Evolutionary conservation across 495 filamentous ascomycete genomes (phyloP).

Genomic region (Penicillium samsonianum): DNA sequence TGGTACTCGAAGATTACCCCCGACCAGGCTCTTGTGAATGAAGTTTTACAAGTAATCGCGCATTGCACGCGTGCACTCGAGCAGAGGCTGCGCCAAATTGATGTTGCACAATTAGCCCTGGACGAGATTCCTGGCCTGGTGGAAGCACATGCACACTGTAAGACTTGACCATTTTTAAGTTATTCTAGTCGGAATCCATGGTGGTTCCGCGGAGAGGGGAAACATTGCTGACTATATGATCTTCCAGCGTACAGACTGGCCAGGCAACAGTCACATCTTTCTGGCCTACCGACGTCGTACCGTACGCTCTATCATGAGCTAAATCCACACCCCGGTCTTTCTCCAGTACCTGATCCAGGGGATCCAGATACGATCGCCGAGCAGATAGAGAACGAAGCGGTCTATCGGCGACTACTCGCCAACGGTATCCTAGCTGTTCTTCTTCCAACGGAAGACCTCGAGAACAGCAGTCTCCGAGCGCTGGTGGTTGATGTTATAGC

Average conservation of each 20-base stretch:
- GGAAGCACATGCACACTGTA: slow-evolving; percentile 79
- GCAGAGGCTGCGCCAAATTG: slow-evolving; percentile 75
- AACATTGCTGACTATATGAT: slow-evolving; percentile 14
- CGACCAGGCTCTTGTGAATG: slow-evolving; percentile 81
- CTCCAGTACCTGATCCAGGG: slow-evolving; percentile 64
- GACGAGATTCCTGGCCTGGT: slow-evolving; percentile 87
- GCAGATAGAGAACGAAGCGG: slow-evolving; percentile 73
- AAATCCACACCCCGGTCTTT: slow-evolving; percentile 75
- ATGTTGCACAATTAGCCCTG: slow-evolving; percentile 78
- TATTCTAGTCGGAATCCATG: slow-evolving; percentile 6
- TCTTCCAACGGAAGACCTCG: slow-evolving; percentile 87
- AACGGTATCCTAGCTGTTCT: slow-evolving; percentile 76
- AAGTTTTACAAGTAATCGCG: slow-evolving; percentile 84
- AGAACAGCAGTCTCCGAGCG: slow-evolving; percentile 78
- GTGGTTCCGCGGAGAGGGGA: slow-evolving; percentile 1
- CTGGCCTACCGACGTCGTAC: slow-evolving; percentile 39
- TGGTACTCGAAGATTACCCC: slow-evolving; percentile 94
- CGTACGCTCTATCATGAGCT: slow-evolving; percentile 80
- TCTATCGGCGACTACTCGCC: slow-evolving; percentile 79
- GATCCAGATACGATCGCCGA: slow-evolving; percentile 52
- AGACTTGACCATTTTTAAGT: slow-evolving; percentile 33
- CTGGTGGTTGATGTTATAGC: slow-evolving; percentile 84
- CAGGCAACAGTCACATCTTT: slow-evolving; percentile 53
- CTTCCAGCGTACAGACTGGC: slow-evolving; percentile 53
- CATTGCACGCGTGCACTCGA: slow-evolving; percentile 87